Evolutionary conservation across 371 early-diverging fungal species (phyloP), one percentile per base, ranked within the genome.

Genomic region (Rhizopus arrhizus): DNA sequence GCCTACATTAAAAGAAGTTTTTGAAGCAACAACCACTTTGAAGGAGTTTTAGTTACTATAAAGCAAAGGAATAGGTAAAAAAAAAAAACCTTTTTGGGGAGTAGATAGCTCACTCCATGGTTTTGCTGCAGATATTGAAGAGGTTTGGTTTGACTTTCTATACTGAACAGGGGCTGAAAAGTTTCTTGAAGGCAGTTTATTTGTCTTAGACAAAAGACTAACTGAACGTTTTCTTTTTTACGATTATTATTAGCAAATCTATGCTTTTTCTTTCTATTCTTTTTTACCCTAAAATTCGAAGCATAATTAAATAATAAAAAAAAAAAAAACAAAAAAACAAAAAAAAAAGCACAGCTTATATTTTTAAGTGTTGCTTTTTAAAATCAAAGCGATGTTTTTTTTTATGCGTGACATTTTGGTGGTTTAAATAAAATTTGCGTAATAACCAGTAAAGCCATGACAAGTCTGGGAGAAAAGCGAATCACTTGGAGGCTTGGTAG

Each of bases 31-130:
- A 2, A 73, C 75, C 42, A 77, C 80, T 78, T 41, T 28, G 11
- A 10, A 46, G 7, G 12, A 34, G 22, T 22, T 22, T 22, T 22
- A 22, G 22, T 22, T 22, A 0, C 9, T 1, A 40, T 8, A 40
- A 49, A 5, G 5, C 7, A 49, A 49, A 7, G 9, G 28, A 29
- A 7, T 22, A 49, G 12, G 11, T 56, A 55, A 40, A 50, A 29
- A 46, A 7, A 16, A 31, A 32, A 48, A 65, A 75, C 79, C 75
- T 65, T 80, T 80, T 53, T 80, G 72, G 12, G 77, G 75, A 36
- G 74, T 67, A 34, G 69, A 55, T 33, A 80, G 55, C 22, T 80
- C 77, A 32, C 69, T 70, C 80, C 80, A 80, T 52, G 73, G 67
- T 32, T 78, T 77, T 32, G 43, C 54, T 15, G 46, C 32, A 33